Conservation (phyloP, 2,329 filamentous ascomycete species). For the Cylindrodendrum hubeiense region DNA sequence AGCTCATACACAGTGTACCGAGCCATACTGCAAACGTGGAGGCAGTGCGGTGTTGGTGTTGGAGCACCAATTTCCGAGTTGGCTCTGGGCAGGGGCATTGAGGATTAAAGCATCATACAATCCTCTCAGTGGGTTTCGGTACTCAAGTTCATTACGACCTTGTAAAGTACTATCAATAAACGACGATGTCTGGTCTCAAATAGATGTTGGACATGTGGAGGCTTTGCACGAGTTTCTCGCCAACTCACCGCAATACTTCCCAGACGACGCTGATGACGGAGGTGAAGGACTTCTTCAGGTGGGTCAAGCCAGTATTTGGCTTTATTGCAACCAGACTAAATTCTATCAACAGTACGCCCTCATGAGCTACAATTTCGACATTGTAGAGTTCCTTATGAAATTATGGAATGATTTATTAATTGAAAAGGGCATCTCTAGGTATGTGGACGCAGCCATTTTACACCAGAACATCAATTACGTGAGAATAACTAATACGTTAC, state of each 20-base stretch:
- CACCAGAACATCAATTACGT: too few species aligned
- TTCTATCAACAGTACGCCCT: neutral
- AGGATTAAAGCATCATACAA: conserved; percentile 11
- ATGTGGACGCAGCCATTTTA: neutral
- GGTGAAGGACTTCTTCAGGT: conserved; percentile 21
- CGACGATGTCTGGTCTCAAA: accelerated
- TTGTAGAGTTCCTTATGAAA: conserved; percentile 4
- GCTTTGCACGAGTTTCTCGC: neutral
- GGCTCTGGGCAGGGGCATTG: conserved; percentile 12
- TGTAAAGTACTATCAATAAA: accelerated
- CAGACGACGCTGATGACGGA: neutral
- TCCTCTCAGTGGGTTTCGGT: conserved; percentile 2
- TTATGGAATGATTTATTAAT: conserved; percentile 10
- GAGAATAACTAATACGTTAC: neutral
- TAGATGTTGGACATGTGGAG: neutral
- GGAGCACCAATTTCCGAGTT: conserved; percentile 26
- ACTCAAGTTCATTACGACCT: conserved; percentile 15
- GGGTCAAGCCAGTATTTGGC: accelerated
- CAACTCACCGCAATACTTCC: neutral
- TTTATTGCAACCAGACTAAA: accelerated
- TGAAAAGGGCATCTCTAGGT: conserved; percentile 20
- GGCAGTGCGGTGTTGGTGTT: neutral
- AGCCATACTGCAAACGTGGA: neutral
- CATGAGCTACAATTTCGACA: accelerated
- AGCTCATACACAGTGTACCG: neutral